Evolutionary conservation across 2,329 filamentous ascomycete genomes (phyloP), one percentile per base, ranked within the genome.

Genomic region (Alternaria alternata): DNA sequence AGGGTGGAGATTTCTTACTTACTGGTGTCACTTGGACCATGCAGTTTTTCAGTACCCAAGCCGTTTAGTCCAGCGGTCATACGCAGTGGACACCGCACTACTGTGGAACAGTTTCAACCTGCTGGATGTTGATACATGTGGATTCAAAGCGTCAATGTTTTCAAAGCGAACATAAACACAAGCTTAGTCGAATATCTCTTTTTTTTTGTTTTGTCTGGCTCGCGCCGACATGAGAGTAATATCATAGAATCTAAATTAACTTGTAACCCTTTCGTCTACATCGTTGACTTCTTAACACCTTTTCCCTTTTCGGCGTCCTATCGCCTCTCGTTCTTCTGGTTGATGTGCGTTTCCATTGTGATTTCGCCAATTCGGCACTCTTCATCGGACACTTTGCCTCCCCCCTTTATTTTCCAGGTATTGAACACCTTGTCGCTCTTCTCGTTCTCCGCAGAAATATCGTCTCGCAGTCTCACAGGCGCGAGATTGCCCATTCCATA

Each of bases 361-460:
- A 77, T 75, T 4, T 68, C 67, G 7, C 68, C 70, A 9, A 57
- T 32, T 26, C 34, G 59, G 43, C 20, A 53, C 20, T 71, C 64
- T 42, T 77, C 74, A 12, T 76, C 69, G 20, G 70, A 74, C n/a
- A 63, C 59, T 53, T 64, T 66, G 6, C 75, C 67, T 7, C 65
- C 66, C 7, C 65, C 68, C 34, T 75, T 71, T 11, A 77, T 71
- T 28, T 59, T 65, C 75, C 75, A 77, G 3, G 65, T 64, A 11
- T 47, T 69, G 56, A 73, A 76, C 1, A 66, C 67, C 52, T 70
- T 67, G 3, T 72, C 71, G 39, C 46, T 65, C 51, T 65, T 71
- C 34, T 69, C 68, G 9, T 65, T 54, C 30, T 62, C 49, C 14
- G 39, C 63, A 3, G 69, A 61, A 22, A 74, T 49, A 36, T 75